Evolutionary conservation across 176 grass and related monocot genomes (phyloP), one percentile per base, ranked within the genome.

Genomic region (Triticum dicoccoides): DNA sequence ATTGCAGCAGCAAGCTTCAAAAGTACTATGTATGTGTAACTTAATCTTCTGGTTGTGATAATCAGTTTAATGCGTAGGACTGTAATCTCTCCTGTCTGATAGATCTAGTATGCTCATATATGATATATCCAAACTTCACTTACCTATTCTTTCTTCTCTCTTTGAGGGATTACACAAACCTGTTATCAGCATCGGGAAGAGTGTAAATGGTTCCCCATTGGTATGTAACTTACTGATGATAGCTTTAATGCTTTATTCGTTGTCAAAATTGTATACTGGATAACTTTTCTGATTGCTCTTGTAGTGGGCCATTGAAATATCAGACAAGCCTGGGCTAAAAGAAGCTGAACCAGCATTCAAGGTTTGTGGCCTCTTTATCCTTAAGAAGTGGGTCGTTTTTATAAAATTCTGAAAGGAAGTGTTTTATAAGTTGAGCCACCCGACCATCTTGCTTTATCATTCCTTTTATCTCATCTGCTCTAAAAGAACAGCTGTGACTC

Each of bases 251-350:
- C 15, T 42, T 84, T 88, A 1, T 20, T 62, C 64, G 20, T 25
- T 80, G 12, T 29, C 80, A 85, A 63, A 44, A 65, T 70, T 84
- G 32, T 88, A 56, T 79, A 59, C 30, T 70, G 65, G 82, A 59
- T 76, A 86, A 69, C 3, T 84, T 39, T 83, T 79, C 51, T 37
- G 52, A 70, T 44, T 90, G 33, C 88, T 73, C 35, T 74, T 91
- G 41, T 42, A 98, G 96, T 96, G 86, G 96, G 96, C 91, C 41
- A 88, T 98, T 87, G 96, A 98, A 95, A 91, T 98, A 84, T 98
- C 96, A 59, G 93, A 98, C 85, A 98, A 91, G 86, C 93, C 96
- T 30, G 87, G 96, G 61, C 11, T 89, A 79, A 91, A 79, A 84
- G 96, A 98, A 89, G 83, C 87, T 79, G 96, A 98, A 84, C 91